These are phyloP conservation scores for Saturnispora sanitii DNA, from an alignment of 805 yeast genomes.

Conservation along the genomic window DNA sequence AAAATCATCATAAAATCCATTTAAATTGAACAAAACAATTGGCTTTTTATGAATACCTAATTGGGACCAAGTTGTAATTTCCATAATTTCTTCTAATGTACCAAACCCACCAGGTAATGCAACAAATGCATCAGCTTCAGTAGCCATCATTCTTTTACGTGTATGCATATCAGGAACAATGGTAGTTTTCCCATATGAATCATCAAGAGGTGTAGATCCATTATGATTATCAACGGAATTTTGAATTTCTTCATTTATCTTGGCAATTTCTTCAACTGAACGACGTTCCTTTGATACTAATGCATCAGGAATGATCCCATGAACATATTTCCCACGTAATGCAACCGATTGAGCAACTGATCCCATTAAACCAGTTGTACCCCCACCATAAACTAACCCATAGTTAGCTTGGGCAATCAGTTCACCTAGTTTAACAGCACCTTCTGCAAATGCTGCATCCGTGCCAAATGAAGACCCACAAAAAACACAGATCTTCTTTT, in stretches of 20 bases:
- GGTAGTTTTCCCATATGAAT: slow-evolving; percentile 65
- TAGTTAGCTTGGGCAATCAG: slow-evolving; percentile 48
- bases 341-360: slow-evolving; percentile 57
- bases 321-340: slow-evolving; percentile 54
- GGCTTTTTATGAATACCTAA: slow-evolving; percentile 80
- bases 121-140: slow-evolving; percentile 65
- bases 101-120: slow-evolving; percentile 93
- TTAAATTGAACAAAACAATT: slow-evolving; percentile 62
- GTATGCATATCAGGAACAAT: slow-evolving; percentile 86
- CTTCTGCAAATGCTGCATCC: slow-evolving; percentile 36
- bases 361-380: slow-evolving; percentile 80
- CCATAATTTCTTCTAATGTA: slow-evolving; percentile 82
- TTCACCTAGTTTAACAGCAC: slow-evolving; percentile 53
- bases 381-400: slow-evolving; percentile 86
- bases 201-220: slow-evolving; percentile 56
- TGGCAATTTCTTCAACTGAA: slow-evolving; percentile 27
- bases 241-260: slow-evolving; percentile 39
- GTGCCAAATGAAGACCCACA: slow-evolving; percentile 79
- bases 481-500: slow-evolving; percentile 63
- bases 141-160: slow-evolving; percentile 77
- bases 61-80: slow-evolving; percentile 85
- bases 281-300: slow-evolving; percentile 62
- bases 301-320: slow-evolving; percentile 82
- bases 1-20: slow-evolving; percentile 72
- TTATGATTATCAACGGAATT: slow-evolving; percentile 50